Base-by-base conservation (phyloP, 1,284 basidiomycete species). In the Moesziomyces sp. region DNA sequence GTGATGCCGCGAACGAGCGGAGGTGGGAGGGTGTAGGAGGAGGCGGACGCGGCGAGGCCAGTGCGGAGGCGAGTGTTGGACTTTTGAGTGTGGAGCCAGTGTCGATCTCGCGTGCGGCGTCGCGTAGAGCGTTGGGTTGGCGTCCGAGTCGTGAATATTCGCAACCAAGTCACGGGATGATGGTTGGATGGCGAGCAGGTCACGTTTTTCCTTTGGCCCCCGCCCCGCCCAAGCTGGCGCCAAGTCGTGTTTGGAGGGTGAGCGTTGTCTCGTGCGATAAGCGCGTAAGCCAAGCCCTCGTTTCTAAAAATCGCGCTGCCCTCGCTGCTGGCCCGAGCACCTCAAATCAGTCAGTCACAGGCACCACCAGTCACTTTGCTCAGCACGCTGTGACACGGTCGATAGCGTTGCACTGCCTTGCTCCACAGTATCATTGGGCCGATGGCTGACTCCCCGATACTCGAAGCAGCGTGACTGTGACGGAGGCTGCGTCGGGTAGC, bases 121-220 rank as follows among this genome's bases (percentile, higher is more conserved):
- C 58, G 62, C 58, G 68, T 48, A 52, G 55, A 57, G 58, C 26
- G 53, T 21, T 16, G 38, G 54, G 46, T 26, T 48, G 56, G 49
- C 35, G 46, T 55, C 16, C 38, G 52, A 19, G 24, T 42, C 46
- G 56, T 23, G 59, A 61, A 55, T 58, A 54, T 68, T 58, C 51
- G 46, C 19, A 52, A 54, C 46, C 45, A 59, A 43, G 70, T 73
- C 70, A 73, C 70, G 70, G 63, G 69, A 72, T 72, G 69, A 67
- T 72, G 69, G 69, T 72, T 61, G 58, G 44, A 59, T 66, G 58
- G 46, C 49, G 60, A 70, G 52, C 50, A 71, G 46, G 69, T 72
- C 69, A 72, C 69, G 69, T 69, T 69, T 58, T 38, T 7, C 40
- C 49, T 23, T 46, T 38, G 16, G n/a, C 23, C 21, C 38, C 38